Conservation (phyloP, 2,329 filamentous ascomycete genomes). For the Verticillium klebahnii region DNA sequence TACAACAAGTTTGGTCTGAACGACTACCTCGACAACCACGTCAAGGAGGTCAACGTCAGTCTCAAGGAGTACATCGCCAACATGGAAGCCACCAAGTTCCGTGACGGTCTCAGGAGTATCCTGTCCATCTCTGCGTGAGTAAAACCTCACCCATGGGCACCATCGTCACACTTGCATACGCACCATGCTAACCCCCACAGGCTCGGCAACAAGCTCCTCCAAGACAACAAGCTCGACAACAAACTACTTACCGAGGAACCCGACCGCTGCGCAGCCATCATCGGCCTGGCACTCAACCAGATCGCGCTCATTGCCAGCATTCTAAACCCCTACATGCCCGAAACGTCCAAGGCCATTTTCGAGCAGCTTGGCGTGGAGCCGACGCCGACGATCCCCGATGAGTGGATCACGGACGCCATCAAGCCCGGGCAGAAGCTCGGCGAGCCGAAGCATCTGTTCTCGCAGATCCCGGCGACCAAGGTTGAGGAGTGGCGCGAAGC, state of each 20-base stretch:
- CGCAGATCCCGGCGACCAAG: slow-evolving; percentile 77
- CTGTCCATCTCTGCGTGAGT: slow-evolving; percentile 57
- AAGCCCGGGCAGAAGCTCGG: slow-evolving; percentile 76
- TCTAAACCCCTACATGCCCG: slow-evolving; percentile 79
- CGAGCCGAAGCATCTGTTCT: slow-evolving; percentile 74
- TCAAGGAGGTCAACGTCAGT: slow-evolving; percentile 59
- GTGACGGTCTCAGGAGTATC: slow-evolving; percentile 59
- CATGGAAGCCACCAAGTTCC: slow-evolving; percentile 68
- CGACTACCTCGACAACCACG: slow-evolving; percentile 47
- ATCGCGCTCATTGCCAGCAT: slow-evolving; percentile 77
- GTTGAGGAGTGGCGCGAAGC: slow-evolving; percentile 76
- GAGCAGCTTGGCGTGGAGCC: slow-evolving; percentile 63
- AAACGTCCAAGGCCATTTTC: slow-evolving; percentile 70
- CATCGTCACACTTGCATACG: neutral
- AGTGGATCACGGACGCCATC: slow-evolving; percentile 58
- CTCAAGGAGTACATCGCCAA: slow-evolving; percentile 64
- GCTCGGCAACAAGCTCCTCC: slow-evolving; percentile 44
- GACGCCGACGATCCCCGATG: slow-evolving; percentile 55
- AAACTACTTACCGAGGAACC: slow-evolving; percentile 49
- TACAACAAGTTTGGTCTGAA: slow-evolving; percentile 48
- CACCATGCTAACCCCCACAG: slow-evolving; percentile 9
- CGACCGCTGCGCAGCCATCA: slow-evolving; percentile 50
- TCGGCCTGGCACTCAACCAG: slow-evolving; percentile 79
- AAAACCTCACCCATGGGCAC: neutral
- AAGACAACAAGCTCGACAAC: slow-evolving; percentile 51